Base-by-base conservation (phyloP, 1,284 basidiomycete species). In the Pseudozyma flocculosa region DNA sequence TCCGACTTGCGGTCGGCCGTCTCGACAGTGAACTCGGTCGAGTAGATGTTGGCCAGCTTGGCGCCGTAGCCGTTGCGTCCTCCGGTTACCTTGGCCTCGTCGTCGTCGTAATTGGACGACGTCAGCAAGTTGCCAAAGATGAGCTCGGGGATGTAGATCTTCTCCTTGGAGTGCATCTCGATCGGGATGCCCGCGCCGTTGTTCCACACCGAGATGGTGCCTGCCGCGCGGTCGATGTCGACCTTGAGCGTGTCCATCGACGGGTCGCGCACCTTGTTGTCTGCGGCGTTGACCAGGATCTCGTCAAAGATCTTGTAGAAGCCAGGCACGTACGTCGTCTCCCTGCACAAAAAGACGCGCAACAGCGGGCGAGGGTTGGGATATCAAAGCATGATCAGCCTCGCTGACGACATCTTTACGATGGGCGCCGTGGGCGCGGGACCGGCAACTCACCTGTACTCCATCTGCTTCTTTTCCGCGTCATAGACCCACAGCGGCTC, bases 241-340 rank as follows among this genome's bases (percentile, higher is more conserved):
- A 78, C 75, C 55, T 75, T 76, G 60, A 78, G 67, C 14, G 61
- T 55, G 60, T 69, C 69, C 75, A 78, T 78, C 36, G 47, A 23
- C 10, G 75, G 68, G 38, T 78, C 75, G 43, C 75, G 72, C 43
- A 73, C 94, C 86, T 98, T 98, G 82, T 98, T 96, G 79, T 99
- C 95, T 8, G 95, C 95, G 18, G 95, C 95, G 78, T 99, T 99
- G 71, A 99, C 95, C 7, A 99, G 83, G 73, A 99, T 99, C 81
- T 99, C 95, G 75, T 99, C 95, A 41, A 98, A 88, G 76, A 98
- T 98, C 83, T 99, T 98, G 85, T 95, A 95, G 80, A 99, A 95
- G 62, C 94, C 95, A 0, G 95, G 95, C 2, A 97, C 93, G 76
- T 88, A 98, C 64, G 86, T 90, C 67, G 92, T 89, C 44, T 92